Evolutionary conservation across 345 rosid species (phyloP).

Genomic region (Salix dunnii): DNA sequence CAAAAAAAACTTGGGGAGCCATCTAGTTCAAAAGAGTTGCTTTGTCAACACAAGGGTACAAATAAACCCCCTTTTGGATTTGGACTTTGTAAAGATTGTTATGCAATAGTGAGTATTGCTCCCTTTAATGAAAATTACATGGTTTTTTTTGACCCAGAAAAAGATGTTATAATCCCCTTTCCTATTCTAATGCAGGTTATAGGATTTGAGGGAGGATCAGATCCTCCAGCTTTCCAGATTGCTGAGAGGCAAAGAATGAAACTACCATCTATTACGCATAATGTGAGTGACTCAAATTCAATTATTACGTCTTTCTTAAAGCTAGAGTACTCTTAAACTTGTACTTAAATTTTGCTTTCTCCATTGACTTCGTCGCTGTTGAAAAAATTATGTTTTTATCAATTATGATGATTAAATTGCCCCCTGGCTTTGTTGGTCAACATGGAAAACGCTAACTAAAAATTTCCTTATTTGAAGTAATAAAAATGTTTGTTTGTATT

Average conservation of each 20-base stretch:
- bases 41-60: constrained; percentile 59
- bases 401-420: not conserved
- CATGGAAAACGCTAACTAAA: not conserved
- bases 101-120: constrained; percentile 46
- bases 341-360: not conserved
- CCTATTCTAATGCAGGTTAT: constrained; percentile 45
- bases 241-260: constrained; percentile 70
- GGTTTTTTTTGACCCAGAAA: not conserved
- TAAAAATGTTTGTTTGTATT: not conserved
- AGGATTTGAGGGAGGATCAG: constrained; percentile 83
- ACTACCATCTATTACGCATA: constrained; percentile 39
- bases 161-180: constrained; percentile 8
- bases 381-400: not conserved
- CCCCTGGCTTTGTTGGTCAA: not conserved
- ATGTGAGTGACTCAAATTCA: constrained; percentile 28
- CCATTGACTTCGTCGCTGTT: not conserved
- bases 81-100: constrained; percentile 76
- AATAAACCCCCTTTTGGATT: constrained; percentile 37
- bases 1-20: constrained; percentile 27
- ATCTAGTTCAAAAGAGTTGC: constrained; percentile 37
- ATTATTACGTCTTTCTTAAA: constrained; percentile 11
- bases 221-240: constrained; percentile 88
- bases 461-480: not conserved
- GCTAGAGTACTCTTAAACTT: constrained; percentile 7
- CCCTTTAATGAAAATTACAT: not conserved